These are phyloP conservation scores for Rhododendron mucronatum DNA, from an alignment of 148 eudicot species.

Conservation along the genomic window DNA sequence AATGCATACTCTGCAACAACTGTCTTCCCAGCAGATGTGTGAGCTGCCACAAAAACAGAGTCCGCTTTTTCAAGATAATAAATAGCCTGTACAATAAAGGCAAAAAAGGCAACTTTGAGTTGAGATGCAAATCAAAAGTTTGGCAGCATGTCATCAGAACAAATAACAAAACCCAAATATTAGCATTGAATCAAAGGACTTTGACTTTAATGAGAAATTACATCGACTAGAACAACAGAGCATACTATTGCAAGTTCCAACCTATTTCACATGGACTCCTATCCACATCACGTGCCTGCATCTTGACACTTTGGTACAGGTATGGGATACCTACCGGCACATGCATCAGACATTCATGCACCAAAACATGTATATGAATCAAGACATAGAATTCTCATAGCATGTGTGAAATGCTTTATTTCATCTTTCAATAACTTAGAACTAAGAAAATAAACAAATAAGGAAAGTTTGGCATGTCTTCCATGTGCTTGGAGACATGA, in stretches of 20 bases:
- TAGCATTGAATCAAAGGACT: not conserved
- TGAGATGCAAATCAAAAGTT: not conserved
- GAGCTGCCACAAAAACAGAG: slow-evolving; percentile 99
- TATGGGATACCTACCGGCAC: not conserved
- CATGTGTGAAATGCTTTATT: not conserved
- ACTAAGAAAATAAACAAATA: not conserved
- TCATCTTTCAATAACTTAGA: not conserved
- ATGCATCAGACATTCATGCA: not conserved
- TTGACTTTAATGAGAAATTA: no score
- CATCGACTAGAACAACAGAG: not conserved
- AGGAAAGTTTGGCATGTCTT: not conserved
- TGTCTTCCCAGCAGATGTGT: slow-evolving; percentile 99
- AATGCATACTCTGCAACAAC: slow-evolving; percentile 98
- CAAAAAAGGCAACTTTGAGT: not conserved
- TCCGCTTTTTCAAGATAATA: slow-evolving; percentile 91
- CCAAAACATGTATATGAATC: not conserved
- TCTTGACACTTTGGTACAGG: not conserved
- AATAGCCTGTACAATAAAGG: slow-evolving; percentile 62
- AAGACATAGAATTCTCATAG: not conserved
- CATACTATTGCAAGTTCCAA: not conserved
- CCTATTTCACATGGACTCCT: not conserved
- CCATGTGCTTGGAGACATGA: not conserved
- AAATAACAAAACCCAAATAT: not conserved
- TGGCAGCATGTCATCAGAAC: not conserved
- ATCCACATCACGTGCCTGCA: not conserved